phyloP scores from a whole-genome alignment of 305 asterid species.

The Andrographis paniculata region DNA sequence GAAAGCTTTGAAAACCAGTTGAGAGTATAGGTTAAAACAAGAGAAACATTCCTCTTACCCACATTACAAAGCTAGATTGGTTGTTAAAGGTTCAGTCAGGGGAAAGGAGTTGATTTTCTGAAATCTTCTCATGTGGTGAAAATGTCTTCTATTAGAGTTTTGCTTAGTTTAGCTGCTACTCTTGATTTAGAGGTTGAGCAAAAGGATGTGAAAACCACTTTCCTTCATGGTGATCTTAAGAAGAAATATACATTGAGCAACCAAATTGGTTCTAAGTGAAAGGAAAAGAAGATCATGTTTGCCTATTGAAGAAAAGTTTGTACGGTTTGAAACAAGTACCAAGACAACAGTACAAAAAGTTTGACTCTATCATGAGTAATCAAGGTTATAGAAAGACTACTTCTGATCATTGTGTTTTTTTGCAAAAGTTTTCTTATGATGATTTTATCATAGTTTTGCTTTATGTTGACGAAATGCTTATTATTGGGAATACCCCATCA shows the following conservation, averaged over 20 bases:
- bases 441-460: not conserved
- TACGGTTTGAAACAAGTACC: slow-evolving; percentile 1
- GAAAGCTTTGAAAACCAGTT: not conserved
- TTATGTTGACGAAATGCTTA: slow-evolving; percentile 3
- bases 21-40: not conserved
- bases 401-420: not conserved
- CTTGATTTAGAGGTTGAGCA: slow-evolving; percentile 1
- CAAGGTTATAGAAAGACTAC: slow-evolving; percentile 2
- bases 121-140: slow-evolving; percentile 1
- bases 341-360: not conserved
- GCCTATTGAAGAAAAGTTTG: not conserved
- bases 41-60: not conserved
- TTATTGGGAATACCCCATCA: not conserved
- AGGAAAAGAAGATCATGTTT: not conserved
- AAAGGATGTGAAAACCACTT: not conserved
- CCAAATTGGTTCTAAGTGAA: not conserved
- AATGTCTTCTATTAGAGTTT: not conserved
- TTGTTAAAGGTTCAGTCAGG: not conserved
- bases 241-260: slow-evolving; percentile 1
- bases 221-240: not conserved
- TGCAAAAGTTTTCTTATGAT: not conserved
- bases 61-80: slow-evolving; percentile 3
- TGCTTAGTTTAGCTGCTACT: not conserved
- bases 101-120: slow-evolving; percentile 8
- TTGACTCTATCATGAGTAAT: not conserved